phyloP scores from a whole-genome alignment of 2,329 filamentous ascomycete genomes.

The Ophiostoma populinum region DNA sequence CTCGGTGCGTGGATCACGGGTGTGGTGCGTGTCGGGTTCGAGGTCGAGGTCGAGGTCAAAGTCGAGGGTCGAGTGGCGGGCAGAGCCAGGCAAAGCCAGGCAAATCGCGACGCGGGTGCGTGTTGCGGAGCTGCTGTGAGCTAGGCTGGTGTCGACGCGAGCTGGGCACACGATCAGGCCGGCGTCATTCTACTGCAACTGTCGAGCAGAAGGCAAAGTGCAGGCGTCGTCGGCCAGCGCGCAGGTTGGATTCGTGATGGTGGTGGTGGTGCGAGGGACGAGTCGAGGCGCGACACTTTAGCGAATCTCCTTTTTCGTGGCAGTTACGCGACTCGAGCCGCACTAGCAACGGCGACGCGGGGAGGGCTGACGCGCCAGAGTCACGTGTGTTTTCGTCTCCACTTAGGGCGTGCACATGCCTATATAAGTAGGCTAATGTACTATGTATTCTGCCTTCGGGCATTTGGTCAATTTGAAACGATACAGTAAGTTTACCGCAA shows the following conservation, averaged over 20 bases:
- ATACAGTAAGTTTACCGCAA: conserved; percentile 10
- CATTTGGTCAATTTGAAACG: conserved; percentile 16
- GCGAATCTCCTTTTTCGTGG: conserved; percentile 3
- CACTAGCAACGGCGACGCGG: not conserved
- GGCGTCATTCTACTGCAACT: conserved; percentile 2
- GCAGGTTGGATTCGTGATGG: conserved; percentile 1
- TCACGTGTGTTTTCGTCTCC: too few relatives aligned
- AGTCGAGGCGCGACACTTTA: conserved; percentile 1
- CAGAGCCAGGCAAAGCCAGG: not conserved
- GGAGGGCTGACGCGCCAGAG: too few relatives aligned
- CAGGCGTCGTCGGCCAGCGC: not conserved
- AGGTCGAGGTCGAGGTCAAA: too few relatives aligned
- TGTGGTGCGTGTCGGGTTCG: too few relatives aligned
- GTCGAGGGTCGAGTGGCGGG: not conserved
- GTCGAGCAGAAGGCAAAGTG: not conserved
- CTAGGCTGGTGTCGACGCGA: conserved; percentile 1
- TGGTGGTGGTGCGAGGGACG: not conserved
- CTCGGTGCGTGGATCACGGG: too few relatives aligned
- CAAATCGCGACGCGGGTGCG: too few relatives aligned
- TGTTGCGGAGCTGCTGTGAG: too few relatives aligned
- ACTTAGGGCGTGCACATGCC: not conserved
- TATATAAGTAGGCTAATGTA: conserved; percentile 1
- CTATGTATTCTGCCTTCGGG: conserved; percentile 12
- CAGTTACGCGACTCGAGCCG: conserved; percentile 8
- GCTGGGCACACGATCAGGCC: not conserved